Percentiles rank a stretch among this genome's conserved stretches.
phyloP scores from a whole-genome alignment of 305 asterid genomes.

The Fraxinus floribunda region DNA sequence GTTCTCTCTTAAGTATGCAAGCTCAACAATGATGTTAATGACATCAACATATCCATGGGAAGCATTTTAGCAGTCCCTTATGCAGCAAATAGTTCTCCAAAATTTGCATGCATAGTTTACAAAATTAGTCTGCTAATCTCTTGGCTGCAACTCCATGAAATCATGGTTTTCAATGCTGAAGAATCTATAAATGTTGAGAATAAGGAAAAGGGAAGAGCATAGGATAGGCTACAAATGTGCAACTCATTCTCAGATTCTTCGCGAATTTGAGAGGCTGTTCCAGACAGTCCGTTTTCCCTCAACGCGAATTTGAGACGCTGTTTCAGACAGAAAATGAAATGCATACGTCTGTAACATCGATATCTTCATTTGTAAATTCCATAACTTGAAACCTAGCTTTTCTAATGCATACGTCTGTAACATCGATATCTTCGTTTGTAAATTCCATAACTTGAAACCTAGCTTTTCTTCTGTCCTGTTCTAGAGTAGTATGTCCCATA shows the following conservation, averaged over 20 bases:
- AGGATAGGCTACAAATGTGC: background rate
- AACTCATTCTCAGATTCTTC: background rate
- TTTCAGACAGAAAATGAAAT: background rate
- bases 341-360: background rate
- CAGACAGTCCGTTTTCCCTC: no score
- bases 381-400: background rate
- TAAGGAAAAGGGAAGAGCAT: background rate
- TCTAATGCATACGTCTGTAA: no score
- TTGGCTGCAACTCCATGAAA: background rate
- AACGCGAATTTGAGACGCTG: background rate
- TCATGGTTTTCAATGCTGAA: background rate
- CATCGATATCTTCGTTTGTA: no score
- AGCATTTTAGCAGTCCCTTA: conserved; percentile 69
- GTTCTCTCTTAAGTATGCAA: conserved; percentile 33
- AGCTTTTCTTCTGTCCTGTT: no score
- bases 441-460: no score
- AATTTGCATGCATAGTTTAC: conserved; percentile 14
- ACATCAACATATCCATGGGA: conserved; percentile 77
- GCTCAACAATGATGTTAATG: conserved; percentile 85
- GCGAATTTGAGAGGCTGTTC: background rate
- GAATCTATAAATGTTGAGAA: background rate
- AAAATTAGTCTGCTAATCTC: background rate
- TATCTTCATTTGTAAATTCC: background rate
- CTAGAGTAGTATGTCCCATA: background rate
- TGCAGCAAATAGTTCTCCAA: conserved; percentile 57